Evolutionary conservation across 495 filamentous ascomycete species (phyloP).

Genomic region (Penicillium herquei): DNA sequence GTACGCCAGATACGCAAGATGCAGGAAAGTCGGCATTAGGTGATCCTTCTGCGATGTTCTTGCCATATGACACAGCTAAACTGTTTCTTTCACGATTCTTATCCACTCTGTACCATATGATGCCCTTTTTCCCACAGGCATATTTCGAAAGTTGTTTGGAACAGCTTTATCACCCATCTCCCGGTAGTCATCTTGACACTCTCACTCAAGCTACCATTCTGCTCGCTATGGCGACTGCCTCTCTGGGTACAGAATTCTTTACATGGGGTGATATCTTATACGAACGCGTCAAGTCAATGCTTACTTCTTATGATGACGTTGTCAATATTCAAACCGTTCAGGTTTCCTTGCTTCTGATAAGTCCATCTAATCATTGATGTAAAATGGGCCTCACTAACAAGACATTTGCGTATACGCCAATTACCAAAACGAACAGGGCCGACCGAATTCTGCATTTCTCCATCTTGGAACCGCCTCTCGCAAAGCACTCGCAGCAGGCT

Average conservation of each 20-base stretch:
- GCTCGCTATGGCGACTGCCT: slow-evolving; percentile 31
- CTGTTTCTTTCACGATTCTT: slow-evolving; percentile 34
- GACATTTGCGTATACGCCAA: slow-evolving; percentile 29
- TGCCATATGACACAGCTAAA: slow-evolving; percentile 37
- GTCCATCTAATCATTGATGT: slow-evolving; percentile 10
- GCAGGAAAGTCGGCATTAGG: slow-evolving; percentile 11
- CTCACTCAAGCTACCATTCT: slow-evolving; percentile 30
- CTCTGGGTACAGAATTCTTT: slow-evolving; percentile 34
- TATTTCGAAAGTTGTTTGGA: slow-evolving; percentile 31
- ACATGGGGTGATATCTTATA: slow-evolving; percentile 41
- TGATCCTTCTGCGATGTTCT: slow-evolving; percentile 25
- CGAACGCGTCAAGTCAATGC: slow-evolving; percentile 39
- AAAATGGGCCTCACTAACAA: not conserved
- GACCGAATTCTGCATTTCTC: slow-evolving; percentile 44
- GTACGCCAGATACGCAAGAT: slow-evolving; percentile 37
- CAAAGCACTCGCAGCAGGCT: slow-evolving; percentile 41
- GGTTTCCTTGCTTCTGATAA: slow-evolving; percentile 45
- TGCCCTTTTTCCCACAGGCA: slow-evolving; percentile 30
- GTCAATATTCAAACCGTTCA: slow-evolving; percentile 46
- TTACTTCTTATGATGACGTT: slow-evolving; percentile 35
- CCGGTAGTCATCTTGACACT: slow-evolving; percentile 22
- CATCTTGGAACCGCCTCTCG: slow-evolving; percentile 37
- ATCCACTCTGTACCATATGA: slow-evolving; percentile 32
- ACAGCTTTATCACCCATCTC: slow-evolving; percentile 27
- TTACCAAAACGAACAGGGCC: slow-evolving; percentile 42